phyloP scores from a whole-genome alignment of 257 asterid species.

The Paraleonurus japonicus region DNA sequence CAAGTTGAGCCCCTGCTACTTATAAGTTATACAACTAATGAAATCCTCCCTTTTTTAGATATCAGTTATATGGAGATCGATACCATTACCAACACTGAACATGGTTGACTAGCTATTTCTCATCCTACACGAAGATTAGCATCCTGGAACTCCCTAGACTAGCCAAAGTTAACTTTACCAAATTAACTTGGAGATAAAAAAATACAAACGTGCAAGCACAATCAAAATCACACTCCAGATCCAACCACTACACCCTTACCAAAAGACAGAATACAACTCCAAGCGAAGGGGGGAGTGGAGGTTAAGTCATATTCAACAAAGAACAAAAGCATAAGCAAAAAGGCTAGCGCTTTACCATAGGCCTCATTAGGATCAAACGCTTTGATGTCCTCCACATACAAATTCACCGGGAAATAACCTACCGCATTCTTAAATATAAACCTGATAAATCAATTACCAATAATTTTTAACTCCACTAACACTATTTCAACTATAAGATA shows the following conservation, averaged over 20 bases:
- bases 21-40: too few species aligned
- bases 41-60: not conserved
- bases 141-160: not conserved
- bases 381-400: slow-evolving; percentile 82
- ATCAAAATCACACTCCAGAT: slow-evolving; percentile 1
- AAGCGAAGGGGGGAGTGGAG: not conserved
- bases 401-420: slow-evolving; percentile 84
- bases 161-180: not conserved
- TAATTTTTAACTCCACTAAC: slow-evolving; percentile 7
- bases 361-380: slow-evolving; percentile 96
- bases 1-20: not conserved
- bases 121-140: not conserved
- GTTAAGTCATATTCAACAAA: not conserved
- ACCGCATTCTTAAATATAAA: slow-evolving; percentile 81
- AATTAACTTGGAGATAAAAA: not conserved
- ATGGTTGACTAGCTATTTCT: not conserved
- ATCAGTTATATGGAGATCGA: not conserved
- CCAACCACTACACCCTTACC: not conserved
- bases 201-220: not conserved
- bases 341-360: slow-evolving; percentile 51
- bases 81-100: not conserved
- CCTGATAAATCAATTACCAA: slow-evolving; percentile 47
- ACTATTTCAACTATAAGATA: not conserved
- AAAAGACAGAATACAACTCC: not conserved
- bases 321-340: not conserved